phyloP scores from a whole-genome alignment of 2,329 filamentous ascomycete genomes.

The Clarireedia sp. region DNA sequence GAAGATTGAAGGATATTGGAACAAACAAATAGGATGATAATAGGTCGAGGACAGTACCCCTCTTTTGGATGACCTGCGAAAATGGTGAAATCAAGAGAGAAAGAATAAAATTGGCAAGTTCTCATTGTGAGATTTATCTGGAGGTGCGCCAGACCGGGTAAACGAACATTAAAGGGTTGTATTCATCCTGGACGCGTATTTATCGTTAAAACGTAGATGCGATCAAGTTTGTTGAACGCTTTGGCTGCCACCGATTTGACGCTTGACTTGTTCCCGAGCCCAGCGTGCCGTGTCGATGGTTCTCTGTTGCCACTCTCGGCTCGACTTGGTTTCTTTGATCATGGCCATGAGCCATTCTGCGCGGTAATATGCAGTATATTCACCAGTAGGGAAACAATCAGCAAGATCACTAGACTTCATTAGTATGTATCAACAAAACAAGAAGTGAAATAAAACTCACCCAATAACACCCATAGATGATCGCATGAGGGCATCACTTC shows the following conservation, averaged over 20 bases:
- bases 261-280: conserved; percentile 96
- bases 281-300: conserved; percentile 94
- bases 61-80: conserved; percentile 24
- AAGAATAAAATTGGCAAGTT: conserved; percentile 12
- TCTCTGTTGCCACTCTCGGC: conserved; percentile 75
- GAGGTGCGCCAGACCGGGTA: conserved; percentile 20
- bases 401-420: conserved; percentile 66
- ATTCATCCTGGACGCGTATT: conserved; percentile 16
- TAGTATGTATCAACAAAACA: conserved; percentile 10
- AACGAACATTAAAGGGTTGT: conserved; percentile 21
- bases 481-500: conserved; percentile 84
- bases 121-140: conserved; percentile 19
- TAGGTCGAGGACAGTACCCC: conserved; percentile 31
- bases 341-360: conserved; percentile 83
- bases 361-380: conserved; percentile 77
- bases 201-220: conserved; percentile 3
- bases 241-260: conserved; percentile 56
- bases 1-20: conserved; percentile 4
- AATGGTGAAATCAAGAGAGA: conserved; percentile 11
- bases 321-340: conserved; percentile 85
- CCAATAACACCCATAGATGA: conserved; percentile 97
- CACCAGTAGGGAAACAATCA: conserved; percentile 85
- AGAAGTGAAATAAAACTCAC: conserved; percentile 43
- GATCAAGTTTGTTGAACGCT: conserved; percentile 29
- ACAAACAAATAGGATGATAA: conserved; percentile 7